Conservation (phyloP, 164 flowering plant genomes). For the Macadamia integrifolia region DNA sequence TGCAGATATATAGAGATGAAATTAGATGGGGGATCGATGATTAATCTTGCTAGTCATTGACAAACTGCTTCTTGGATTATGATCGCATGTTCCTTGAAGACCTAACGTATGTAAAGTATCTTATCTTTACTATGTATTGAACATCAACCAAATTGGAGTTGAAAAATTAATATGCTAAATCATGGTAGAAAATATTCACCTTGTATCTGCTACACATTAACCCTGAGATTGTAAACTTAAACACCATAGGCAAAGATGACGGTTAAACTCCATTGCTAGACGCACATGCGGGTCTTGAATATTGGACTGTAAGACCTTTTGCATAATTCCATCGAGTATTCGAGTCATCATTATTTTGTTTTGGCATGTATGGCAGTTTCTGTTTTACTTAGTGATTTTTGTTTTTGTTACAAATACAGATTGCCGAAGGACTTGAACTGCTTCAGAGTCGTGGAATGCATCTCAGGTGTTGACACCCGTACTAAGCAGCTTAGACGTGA, state of each 20-base stretch:
- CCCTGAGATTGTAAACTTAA: neutral
- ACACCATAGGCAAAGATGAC: neutral
- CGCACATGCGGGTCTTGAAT: neutral
- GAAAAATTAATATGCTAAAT: neutral
- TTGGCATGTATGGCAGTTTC: neutral
- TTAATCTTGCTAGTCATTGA: neutral
- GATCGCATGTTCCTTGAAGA: neutral
- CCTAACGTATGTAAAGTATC: neutral
- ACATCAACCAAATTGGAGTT: neutral
- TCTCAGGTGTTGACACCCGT: conserved; percentile 45
- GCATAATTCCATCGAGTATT: neutral
- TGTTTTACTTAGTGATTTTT: conserved; percentile 2
- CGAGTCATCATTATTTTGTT: neutral
- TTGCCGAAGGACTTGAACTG: conserved; percentile 65
- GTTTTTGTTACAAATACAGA: conserved; percentile 30
- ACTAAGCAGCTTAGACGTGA: conserved; percentile 64
- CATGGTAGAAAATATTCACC: too few species aligned
- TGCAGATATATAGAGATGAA: neutral
- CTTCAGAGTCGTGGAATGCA: conserved; percentile 65
- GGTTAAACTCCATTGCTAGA: neutral
- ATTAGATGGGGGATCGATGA: neutral
- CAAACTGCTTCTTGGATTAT: neutral
- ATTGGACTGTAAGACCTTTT: neutral
- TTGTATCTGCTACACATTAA: neutral
- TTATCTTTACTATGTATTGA: neutral